Percentiles rank a stretch among this genome's conserved stretches.
These are phyloP conservation scores for Gymnopilus junonius DNA, from an alignment of 768 basidiomycete genomes.

Conservation along the genomic window DNA sequence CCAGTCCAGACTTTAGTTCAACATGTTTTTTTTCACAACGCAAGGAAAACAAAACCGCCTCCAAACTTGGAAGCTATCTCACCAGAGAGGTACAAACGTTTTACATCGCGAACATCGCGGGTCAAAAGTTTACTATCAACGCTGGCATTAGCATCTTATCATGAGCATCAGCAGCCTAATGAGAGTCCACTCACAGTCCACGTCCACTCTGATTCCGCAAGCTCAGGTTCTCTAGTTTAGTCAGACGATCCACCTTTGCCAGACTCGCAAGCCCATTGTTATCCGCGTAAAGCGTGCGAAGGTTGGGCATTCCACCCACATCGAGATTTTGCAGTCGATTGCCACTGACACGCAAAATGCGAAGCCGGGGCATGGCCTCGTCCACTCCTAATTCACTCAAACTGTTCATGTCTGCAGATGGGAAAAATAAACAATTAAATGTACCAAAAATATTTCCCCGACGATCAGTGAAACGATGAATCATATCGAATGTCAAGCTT, in stretches of 20 bases:
- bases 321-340: slow-evolving; percentile 77
- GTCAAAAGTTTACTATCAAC: slow-evolving; percentile 46
- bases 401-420: slow-evolving; percentile 23
- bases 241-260: slow-evolving; percentile 56
- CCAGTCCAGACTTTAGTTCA: not conserved
- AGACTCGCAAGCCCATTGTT: slow-evolving; percentile 67
- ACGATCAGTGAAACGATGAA: slow-evolving; percentile 8
- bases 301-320: slow-evolving; percentile 61
- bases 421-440: slow-evolving; percentile 1
- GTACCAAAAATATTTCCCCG: not conserved
- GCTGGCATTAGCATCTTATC: slow-evolving; percentile 20
- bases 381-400: slow-evolving; percentile 59
- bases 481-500: slow-evolving; percentile 15
- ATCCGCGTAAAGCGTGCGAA: slow-evolving; percentile 94
- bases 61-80: slow-evolving; percentile 33
- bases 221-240: slow-evolving; percentile 87
- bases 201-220: slow-evolving; percentile 85
- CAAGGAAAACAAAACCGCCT: not conserved
- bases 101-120: slow-evolving; percentile 88
- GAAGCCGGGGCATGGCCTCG: slow-evolving; percentile 66
- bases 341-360: slow-evolving; percentile 84
- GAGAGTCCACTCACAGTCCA: slow-evolving; percentile 63
- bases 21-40: slow-evolving; percentile 10
- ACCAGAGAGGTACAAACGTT: slow-evolving; percentile 95
- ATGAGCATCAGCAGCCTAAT: slow-evolving; percentile 17